Evolutionary conservation across 257 asterid genomes (phyloP).

Genomic region (Ligustrum vulgare): DNA sequence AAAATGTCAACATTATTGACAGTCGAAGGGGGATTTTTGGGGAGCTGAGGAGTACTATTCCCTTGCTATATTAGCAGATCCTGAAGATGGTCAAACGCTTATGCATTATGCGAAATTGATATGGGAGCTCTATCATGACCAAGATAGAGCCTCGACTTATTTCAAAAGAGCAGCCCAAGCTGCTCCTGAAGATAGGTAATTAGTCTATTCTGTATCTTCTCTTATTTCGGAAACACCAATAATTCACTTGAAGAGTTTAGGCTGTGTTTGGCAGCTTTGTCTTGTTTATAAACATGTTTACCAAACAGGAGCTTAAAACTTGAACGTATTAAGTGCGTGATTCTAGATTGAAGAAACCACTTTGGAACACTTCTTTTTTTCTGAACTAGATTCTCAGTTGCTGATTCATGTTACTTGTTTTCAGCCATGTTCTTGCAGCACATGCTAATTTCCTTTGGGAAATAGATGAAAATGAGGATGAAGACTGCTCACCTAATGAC

Average conservation of each 20-base stretch:
- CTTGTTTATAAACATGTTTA: no score
- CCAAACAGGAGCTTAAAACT: no score
- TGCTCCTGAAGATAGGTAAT: conserved; percentile 74
- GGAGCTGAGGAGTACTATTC: conserved; percentile 71
- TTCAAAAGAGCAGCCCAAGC: conserved; percentile 62
- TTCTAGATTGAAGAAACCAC: background rate
- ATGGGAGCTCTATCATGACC: conserved; percentile 69
- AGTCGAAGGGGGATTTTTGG: conserved; percentile 64
- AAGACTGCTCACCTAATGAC: conserved; percentile 32
- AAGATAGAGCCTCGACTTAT: conserved; percentile 54
- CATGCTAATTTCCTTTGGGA: conserved; percentile 84
- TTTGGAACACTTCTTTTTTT: background rate
- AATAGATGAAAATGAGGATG: conserved; percentile 48
- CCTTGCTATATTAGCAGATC: conserved; percentile 67
- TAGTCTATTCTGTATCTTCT: background rate
- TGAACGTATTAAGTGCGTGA: background rate
- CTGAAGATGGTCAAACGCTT: conserved; percentile 58
- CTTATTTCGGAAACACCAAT: background rate
- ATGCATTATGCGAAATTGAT: conserved; percentile 61
- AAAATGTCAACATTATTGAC: conserved; percentile 18
- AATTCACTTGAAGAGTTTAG: background rate
- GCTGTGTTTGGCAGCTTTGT: no score
- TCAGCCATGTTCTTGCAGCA: conserved; percentile 80
- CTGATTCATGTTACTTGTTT: conserved; percentile 27
- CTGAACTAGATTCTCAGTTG: background rate